Conservation (phyloP, 805 yeast species). For the Candida insectorum region DNA sequence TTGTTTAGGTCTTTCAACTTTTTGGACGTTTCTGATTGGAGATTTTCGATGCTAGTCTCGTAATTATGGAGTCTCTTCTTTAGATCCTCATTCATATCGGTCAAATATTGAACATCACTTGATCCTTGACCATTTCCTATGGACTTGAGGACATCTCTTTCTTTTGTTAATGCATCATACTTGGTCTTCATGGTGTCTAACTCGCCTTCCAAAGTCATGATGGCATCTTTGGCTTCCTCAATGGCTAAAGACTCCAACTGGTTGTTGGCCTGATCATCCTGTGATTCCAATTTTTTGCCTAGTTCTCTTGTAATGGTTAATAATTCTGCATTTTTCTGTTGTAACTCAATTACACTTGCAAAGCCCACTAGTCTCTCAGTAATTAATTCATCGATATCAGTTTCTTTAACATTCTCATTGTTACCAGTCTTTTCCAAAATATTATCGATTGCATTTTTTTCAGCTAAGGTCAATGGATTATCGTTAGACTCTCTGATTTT, state of each 20-base stretch:
- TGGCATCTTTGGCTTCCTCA: constrained; percentile 68
- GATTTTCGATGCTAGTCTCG: constrained; percentile 31
- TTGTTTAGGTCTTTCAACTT: constrained; percentile 50
- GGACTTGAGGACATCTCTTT: constrained; percentile 63
- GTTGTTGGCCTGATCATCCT: constrained; percentile 45
- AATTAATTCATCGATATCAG: constrained; percentile 72
- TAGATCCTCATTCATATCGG: constrained; percentile 27
- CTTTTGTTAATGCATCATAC: constrained; percentile 54
- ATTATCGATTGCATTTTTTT: constrained; percentile 59
- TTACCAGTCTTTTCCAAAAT: constrained; percentile 43
- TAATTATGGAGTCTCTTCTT: constrained; percentile 30
- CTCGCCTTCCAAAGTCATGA: constrained; percentile 58
- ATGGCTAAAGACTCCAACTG: constrained; percentile 46
- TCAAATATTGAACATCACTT: constrained; percentile 18
- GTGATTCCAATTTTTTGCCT: constrained; percentile 65
- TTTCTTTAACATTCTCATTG: constrained; percentile 27
- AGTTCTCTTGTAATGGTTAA: constrained; percentile 65
- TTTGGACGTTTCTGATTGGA: constrained; percentile 36
- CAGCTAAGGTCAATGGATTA: constrained; percentile 60
- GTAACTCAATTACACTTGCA: constrained; percentile 62
- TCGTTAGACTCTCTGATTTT: constrained; percentile 54
- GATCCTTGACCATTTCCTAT: constrained; percentile 6
- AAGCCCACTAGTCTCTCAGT: constrained; percentile 73
- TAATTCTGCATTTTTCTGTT: constrained; percentile 71
- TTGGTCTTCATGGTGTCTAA: constrained; percentile 49